These are phyloP conservation scores for Gracilaria domingensis DNA, from an alignment of 23 red algal species.

Conservation along the genomic window DNA sequence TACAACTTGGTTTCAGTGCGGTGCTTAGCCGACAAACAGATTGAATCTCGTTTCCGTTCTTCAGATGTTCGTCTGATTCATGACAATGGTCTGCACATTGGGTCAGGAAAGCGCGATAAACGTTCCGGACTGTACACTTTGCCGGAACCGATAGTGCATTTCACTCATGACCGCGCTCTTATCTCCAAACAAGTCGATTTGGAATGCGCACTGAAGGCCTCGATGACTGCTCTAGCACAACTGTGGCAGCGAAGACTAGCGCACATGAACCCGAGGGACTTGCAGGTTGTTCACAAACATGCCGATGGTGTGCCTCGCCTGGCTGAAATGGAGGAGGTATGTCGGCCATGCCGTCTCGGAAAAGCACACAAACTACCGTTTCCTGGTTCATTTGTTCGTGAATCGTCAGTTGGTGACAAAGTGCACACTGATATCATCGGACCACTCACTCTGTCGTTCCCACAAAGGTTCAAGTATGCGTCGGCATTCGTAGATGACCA, in stretches of 20 bases:
- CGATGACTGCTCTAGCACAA: not conserved
- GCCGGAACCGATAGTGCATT: not conserved
- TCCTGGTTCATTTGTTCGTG: not conserved
- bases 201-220: too few relatives aligned
- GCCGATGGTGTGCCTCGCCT: constrained; percentile 30
- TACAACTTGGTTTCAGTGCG: constrained; percentile 2
- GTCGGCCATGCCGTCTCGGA: constrained; percentile 15
- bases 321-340: constrained; percentile 4
- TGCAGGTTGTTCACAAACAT: constrained; percentile 25
- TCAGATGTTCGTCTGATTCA: constrained; percentile 31
- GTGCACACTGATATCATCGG: constrained; percentile 43
- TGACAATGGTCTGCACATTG: not conserved
- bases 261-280: constrained; percentile 20
- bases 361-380: constrained; percentile 37
- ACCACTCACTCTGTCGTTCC: not conserved
- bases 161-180: too few relatives aligned
- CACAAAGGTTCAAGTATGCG: constrained; percentile 22
- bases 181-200: too few relatives aligned
- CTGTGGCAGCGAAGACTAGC: constrained; percentile 39
- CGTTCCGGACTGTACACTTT: constrained; percentile 21
- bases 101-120: not conserved
- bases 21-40: constrained; percentile 19
- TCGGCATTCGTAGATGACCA: constrained; percentile 43
- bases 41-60: constrained; percentile 24
- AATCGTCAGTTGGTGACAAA: not conserved